These are phyloP conservation scores for Eucalyptus polybractea DNA, from an alignment of 345 rosid genomes.

Conservation along the genomic window DNA sequence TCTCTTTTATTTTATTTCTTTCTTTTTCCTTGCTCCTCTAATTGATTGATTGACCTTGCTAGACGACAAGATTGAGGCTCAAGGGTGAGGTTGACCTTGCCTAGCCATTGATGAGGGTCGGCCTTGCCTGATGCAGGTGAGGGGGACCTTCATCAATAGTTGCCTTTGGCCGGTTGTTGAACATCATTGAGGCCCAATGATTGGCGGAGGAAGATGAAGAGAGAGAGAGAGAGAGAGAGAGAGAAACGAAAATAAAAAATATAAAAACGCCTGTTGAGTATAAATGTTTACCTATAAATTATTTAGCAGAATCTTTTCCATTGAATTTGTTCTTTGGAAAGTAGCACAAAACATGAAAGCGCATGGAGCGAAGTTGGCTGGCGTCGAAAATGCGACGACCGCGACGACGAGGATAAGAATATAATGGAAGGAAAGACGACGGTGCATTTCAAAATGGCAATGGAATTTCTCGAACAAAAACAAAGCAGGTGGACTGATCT, in stretches of 20 bases:
- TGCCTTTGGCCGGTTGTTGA: accelerated
- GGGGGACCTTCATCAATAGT: accelerated
- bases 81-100: too few species aligned
- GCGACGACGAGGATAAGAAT: background rate
- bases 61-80: accelerated
- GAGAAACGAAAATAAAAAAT: accelerated
- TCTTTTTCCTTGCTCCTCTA: too few species aligned
- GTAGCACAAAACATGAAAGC: accelerated
- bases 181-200: too few species aligned
- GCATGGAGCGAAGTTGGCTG: accelerated
- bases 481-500: background rate
- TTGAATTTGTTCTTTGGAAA: background rate
- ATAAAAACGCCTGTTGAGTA: too few species aligned
- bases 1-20: accelerated
- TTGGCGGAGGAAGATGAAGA: accelerated
- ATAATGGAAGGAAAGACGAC: background rate
- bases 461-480: background rate
- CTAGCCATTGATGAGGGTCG: accelerated
- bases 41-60: accelerated
- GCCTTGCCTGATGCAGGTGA: too few species aligned
- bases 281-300: accelerated
- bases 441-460: accelerated
- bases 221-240: accelerated
- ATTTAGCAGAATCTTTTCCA: accelerated
- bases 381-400: background rate